Percentiles rank a stretch among this genome's conserved stretches.
Conservation (phyloP, 148 eudicot genomes). For the Fagopyrum homotropicum region DNA sequence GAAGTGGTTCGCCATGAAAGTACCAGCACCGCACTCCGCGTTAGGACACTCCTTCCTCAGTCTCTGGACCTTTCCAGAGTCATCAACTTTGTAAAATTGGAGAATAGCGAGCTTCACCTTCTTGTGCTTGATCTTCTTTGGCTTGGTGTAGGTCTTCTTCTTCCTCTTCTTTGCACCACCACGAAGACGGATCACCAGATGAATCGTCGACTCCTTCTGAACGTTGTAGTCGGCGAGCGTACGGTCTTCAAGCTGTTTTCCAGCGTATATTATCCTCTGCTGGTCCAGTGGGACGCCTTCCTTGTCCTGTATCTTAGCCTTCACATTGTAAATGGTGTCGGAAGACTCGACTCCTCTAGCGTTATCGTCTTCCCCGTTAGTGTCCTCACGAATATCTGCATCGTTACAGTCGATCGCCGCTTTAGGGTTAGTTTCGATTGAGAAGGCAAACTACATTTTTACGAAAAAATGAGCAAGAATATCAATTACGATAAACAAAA, state of each 20-base stretch:
- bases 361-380: conserved; percentile 11
- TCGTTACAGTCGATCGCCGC: conserved; percentile 1
- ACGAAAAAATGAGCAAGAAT: too few relatives aligned
- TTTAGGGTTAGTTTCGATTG: background rate
- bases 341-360: conserved; percentile 7
- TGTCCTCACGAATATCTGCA: conserved; percentile 15
- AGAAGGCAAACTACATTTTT: background rate
- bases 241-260: conserved; percentile 16
- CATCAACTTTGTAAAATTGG: conserved; percentile 13
- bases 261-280: conserved; percentile 12
- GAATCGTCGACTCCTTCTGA: conserved; percentile 14
- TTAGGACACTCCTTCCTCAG: conserved; percentile 14
- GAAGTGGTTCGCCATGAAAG: conserved; percentile 13
- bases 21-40: conserved; percentile 13
- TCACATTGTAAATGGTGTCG: conserved; percentile 13
- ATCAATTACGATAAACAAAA: too few relatives aligned
- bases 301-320: conserved; percentile 17
- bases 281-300: conserved; percentile 15
- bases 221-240: conserved; percentile 16
- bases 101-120: conserved; percentile 13
- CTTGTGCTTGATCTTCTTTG: conserved; percentile 16
- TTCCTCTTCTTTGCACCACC: conserved; percentile 17
- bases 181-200: conserved; percentile 13
- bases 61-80: conserved; percentile 14
- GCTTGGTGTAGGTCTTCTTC: conserved; percentile 18